Base-by-base conservation (phyloP, 2,329 filamentous ascomycete species). In the Leptographium radiaticola region DNA sequence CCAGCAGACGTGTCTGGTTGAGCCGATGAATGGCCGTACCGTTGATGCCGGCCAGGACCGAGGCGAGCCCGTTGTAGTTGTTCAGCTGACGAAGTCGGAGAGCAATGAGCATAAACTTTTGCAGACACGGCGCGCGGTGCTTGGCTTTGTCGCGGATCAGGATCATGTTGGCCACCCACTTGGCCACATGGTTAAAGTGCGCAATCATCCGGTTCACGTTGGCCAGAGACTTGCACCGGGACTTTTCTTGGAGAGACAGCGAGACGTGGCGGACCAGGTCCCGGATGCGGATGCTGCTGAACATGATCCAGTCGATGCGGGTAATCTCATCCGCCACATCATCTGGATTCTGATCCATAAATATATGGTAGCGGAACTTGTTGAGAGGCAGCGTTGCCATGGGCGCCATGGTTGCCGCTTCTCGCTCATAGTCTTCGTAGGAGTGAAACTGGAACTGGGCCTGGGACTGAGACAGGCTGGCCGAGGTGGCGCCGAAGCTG, bases 251-350 rank as follows among this genome's bases (percentile, higher is more conserved):
- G 0, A 76, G 64, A 0, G 84, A 81, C 48, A 96, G 72, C 63
- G 84, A 93, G 59, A 96, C 90, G 64, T 96, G 87, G 6, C 93
- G 86, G 44, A 97, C 86, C 49, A 97, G 81, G 68, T 98, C 93
- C 55, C 93, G 87, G 53, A 95, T 87, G 31, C 89, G 83, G 57
- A 97, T 95, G 1, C 89, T 90, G 52, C 87, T 94, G 67, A 96
- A 97, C 86, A 97, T 93, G 67, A 94, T 83, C 91, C 91, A 97
- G 69, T 98, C 93, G 53, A 98, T 95, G 57, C 91, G 79, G 5
- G 93, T 97, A 63, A 98, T 78, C 67, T 98, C 93, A 56, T 86
- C 84, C 16, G 91, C 91, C 60, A 97, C 84, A 49, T 89, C 81
- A 57, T 95, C 87, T 52, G 94, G 86, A 1, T 86, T 77, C 30